Evolutionary conservation across 495 filamentous ascomycete genomes (phyloP).

Genomic region (Penicillium salamii): DNA sequence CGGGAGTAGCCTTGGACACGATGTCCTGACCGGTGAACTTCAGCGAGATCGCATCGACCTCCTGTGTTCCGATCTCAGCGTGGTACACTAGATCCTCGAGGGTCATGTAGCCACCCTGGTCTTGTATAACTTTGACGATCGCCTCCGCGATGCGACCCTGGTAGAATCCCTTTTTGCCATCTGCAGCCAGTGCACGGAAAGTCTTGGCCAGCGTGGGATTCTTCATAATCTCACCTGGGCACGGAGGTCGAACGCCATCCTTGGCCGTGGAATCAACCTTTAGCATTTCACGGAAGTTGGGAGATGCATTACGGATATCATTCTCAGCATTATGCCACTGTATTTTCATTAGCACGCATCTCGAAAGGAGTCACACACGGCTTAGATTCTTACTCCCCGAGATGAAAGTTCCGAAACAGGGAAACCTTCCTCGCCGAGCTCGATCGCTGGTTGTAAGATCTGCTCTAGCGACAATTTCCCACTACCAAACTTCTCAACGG

Average conservation of each 20-base stretch:
- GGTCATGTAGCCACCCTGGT: constrained; percentile 74
- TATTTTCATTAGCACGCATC: neutral
- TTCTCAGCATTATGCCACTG: constrained; percentile 68
- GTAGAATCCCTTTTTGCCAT: constrained; percentile 92
- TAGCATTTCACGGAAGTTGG: constrained; percentile 81
- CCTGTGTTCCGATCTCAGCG: constrained; percentile 69
- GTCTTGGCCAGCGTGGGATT: constrained; percentile 79
- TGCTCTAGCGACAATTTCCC: constrained; percentile 76
- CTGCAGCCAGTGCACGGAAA: constrained; percentile 71
- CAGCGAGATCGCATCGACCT: constrained; percentile 76
- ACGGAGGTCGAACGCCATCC: constrained; percentile 67
- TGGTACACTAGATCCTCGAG: constrained; percentile 79
- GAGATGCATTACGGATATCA: constrained; percentile 65
- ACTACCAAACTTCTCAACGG: constrained; percentile 87
- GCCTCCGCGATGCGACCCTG: constrained; percentile 75
- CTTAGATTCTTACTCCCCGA: constrained; percentile 56
- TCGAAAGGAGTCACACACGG: neutral
- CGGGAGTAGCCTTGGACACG: constrained; percentile 41
- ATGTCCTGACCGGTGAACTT: constrained; percentile 71
- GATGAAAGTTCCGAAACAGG: constrained; percentile 81
- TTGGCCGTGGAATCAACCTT: constrained; percentile 64
- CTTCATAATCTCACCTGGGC: constrained; percentile 83
- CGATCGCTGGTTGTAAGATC: constrained; percentile 79
- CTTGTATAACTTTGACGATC: constrained; percentile 71
- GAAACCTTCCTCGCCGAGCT: constrained; percentile 84